A percentile compares a stretch with the other conserved stretches of the same genome.
These are phyloP conservation scores for Purpureocillium takamizusanense DNA, from an alignment of 2,329 filamentous ascomycete genomes.

Conservation along the genomic window DNA sequence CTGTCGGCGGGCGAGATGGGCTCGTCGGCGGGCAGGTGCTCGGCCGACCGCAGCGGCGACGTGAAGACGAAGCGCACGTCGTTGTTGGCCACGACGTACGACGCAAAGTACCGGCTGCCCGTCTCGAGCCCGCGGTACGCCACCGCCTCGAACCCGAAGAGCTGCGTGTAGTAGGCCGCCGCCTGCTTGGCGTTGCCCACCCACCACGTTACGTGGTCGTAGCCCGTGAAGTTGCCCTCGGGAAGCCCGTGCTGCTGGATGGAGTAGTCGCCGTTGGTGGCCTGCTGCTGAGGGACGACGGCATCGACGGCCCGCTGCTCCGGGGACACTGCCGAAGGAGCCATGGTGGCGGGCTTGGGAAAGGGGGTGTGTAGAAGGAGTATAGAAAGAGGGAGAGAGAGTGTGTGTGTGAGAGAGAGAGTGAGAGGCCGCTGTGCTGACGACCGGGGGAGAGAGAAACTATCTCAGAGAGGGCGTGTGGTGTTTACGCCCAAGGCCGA, in stretches of 20 bases:
- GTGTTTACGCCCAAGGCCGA: too few relatives aligned
- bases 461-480: too few relatives aligned
- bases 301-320: conserved; percentile 32
- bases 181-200: conserved; percentile 96
- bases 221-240: conserved; percentile 60
- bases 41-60: conserved; percentile 62
- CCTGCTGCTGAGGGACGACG: conserved; percentile 18
- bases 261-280: conserved; percentile 43
- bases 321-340: conserved; percentile 46
- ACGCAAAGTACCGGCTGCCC: conserved; percentile 69
- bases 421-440: too few relatives aligned
- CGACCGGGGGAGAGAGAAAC: too few relatives aligned
- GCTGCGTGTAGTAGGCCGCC: conserved; percentile 76
- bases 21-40: conserved; percentile 47
- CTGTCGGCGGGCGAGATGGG: conserved; percentile 55
- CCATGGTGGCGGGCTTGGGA: background rate
- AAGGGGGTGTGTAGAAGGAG: too few relatives aligned
- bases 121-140: conserved; percentile 88
- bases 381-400: too few relatives aligned
- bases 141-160: conserved; percentile 75
- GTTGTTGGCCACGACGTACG: conserved; percentile 73
- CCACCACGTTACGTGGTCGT: conserved; percentile 93
- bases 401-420: too few relatives aligned
- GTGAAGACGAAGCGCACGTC: conserved; percentile 76
- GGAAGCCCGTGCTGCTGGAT: conserved; percentile 43